Conservation (phyloP, 2,329 filamentous ascomycete species). For the Cladosporium cucumerinum region DNA sequence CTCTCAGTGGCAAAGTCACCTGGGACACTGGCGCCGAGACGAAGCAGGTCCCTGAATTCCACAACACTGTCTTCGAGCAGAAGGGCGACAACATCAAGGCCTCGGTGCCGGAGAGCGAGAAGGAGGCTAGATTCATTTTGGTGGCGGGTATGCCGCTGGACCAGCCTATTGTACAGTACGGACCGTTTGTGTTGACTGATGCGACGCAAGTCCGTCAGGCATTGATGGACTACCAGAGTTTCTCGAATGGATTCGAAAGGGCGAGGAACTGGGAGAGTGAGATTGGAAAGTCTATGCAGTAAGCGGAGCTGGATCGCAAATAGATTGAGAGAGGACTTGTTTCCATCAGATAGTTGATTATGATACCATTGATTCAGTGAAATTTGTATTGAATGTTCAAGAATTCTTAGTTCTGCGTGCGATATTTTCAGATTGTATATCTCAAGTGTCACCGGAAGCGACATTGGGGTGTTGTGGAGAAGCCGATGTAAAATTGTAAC, state of each 20-base stretch:
- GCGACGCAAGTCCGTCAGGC: conserved; percentile 73
- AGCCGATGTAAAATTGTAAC: neutral
- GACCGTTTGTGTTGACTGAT: conserved; percentile 74
- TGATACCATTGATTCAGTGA: neutral
- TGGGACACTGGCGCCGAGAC: conserved; percentile 56
- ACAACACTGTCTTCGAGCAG: conserved; percentile 86
- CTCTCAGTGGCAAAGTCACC: conserved; percentile 67
- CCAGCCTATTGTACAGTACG: conserved; percentile 78
- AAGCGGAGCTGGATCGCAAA: neutral
- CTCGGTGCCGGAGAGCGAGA: conserved; percentile 64
- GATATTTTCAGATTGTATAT: neutral
- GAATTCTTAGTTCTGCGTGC: neutral
- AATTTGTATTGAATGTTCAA: neutral
- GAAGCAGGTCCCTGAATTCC: conserved; percentile 62
- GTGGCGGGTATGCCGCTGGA: conserved; percentile 77
- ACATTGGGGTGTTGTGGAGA: neutral
- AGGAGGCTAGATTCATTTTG: conserved; percentile 61
- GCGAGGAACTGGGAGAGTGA: conserved; percentile 77
- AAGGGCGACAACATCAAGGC: conserved; percentile 73
- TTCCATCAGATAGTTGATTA: neutral
- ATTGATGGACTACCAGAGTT: conserved; percentile 69
- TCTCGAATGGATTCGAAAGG: conserved; percentile 75
- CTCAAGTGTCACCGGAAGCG: neutral
- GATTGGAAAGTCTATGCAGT: conserved; percentile 74
- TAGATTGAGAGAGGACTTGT: neutral